A percentile compares a stretch with the other conserved stretches of the same genome.
Evolutionary conservation across 2,329 filamentous ascomycete genomes (phyloP).

Genomic region (Thyridium curvatum): DNA sequence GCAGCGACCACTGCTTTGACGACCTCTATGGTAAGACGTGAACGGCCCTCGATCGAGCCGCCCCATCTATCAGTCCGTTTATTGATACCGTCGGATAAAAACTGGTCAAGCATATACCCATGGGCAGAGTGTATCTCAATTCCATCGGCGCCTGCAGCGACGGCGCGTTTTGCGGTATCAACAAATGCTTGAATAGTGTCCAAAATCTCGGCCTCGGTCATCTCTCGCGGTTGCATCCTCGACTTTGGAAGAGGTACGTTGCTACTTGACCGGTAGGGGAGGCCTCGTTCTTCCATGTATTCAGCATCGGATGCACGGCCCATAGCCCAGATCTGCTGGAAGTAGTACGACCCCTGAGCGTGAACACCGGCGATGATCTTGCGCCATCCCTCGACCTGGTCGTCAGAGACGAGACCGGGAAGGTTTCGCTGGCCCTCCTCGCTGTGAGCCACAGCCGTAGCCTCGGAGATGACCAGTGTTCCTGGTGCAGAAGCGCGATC

Average conservation of each 20-base stretch:
- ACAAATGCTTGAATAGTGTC: constrained; percentile 50
- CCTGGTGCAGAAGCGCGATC: constrained; percentile 34
- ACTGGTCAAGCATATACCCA: constrained; percentile 53
- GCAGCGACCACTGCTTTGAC: constrained; percentile 42
- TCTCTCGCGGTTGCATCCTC: constrained; percentile 40
- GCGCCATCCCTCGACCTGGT: constrained; percentile 52
- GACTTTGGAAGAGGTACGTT: constrained; percentile 33
- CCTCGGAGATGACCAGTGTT: constrained; percentile 34
- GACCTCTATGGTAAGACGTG: constrained; percentile 43
- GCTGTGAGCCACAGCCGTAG: constrained; percentile 33
- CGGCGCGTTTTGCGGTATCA: constrained; percentile 38
- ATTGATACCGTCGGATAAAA: constrained; percentile 32
- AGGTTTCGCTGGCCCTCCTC: constrained; percentile 34
- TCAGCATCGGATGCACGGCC: constrained; percentile 28
- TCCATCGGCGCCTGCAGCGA: constrained; percentile 56
- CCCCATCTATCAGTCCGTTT: constrained; percentile 44
- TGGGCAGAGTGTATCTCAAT: constrained; percentile 50
- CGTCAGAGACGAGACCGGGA: constrained; percentile 50
- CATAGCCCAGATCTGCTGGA: constrained; percentile 49
- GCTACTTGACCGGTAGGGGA: constrained; percentile 26
- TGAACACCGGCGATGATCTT: constrained; percentile 56
- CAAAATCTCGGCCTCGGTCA: constrained; percentile 57
- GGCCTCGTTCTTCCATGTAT: constrained; percentile 20
- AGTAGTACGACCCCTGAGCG: constrained; percentile 52
- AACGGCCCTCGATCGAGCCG: constrained; percentile 40